Conservation (phyloP, 129 eudicot species). For the Lactuca sativa region DNA sequence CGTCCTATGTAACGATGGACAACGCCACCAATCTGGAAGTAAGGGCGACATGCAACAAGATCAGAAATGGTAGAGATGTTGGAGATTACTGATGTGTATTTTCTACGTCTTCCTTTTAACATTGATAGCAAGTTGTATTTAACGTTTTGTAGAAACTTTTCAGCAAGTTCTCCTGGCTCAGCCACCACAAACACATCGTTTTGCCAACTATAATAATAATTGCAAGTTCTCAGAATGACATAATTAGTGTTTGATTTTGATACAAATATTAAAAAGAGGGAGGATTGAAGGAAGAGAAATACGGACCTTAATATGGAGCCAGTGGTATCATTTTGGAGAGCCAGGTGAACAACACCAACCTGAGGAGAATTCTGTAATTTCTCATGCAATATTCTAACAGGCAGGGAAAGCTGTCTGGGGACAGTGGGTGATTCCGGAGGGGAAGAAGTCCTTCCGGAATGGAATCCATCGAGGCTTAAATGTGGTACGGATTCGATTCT, state of each 20-base stretch:
- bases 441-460: slow-evolving; percentile 64
- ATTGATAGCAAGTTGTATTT: slow-evolving; percentile 70
- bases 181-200: slow-evolving; percentile 99
- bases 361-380: slow-evolving; percentile 80
- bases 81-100: slow-evolving; percentile 64
- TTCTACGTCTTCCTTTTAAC: slow-evolving; percentile 77
- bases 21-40: slow-evolving; percentile 89
- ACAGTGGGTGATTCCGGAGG: slow-evolving; percentile 84
- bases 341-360: slow-evolving; percentile 83
- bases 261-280: too few species aligned
- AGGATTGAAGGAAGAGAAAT: slow-evolving; percentile 2
- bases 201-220: slow-evolving; percentile 70
- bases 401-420: slow-evolving; percentile 64
- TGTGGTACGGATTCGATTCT: slow-evolving; percentile 92
- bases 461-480: slow-evolving; percentile 80
- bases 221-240: slow-evolving; percentile 19
- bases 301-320: slow-evolving; percentile 92
- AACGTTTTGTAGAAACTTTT: slow-evolving; percentile 87
- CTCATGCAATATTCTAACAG: slow-evolving; percentile 65
- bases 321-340: slow-evolving; percentile 81
- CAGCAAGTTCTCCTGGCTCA: slow-evolving; percentile 98
- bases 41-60: slow-evolving; percentile 83
- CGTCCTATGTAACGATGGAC: slow-evolving; percentile 97
- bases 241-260: too few species aligned
- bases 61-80: slow-evolving; percentile 79